Evolutionary conservation across 257 asterid species (phyloP), one percentile per base, ranked within the genome.

Genomic region (Anisodus acutangulus): DNA sequence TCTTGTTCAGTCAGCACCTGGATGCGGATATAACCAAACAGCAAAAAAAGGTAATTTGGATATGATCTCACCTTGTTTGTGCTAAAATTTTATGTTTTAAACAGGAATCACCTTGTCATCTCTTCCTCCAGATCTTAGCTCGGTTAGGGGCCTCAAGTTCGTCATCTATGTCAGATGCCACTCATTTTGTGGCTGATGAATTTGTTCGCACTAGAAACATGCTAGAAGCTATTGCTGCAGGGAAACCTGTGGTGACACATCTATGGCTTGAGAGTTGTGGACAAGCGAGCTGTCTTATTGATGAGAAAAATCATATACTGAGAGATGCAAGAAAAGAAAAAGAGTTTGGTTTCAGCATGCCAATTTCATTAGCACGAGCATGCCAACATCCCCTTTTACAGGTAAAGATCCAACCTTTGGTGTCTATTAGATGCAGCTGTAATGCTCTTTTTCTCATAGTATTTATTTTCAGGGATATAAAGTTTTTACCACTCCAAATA

Each of bases 181-280:
- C 99, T 16, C 99, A 97, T 86, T 97, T 97, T 83, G 91, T 96
- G 82, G 94, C 97, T 26, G 98, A 94, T 89, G 92, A 93, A 85
- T 96, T 96, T 92, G 94, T 92, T 69, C 97, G 99, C 78, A 96
- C 99, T 15, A 90, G 94, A 88, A 96, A 94, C 86, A 93, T 96
- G 97, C 88, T 96, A 82, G 99, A 96, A 91, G 98, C 98, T 82
- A 96, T 96, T 92, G 97, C 99, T 82, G 88, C 51, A 59, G 98
- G 98, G 62, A 96, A 94, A 88, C 94, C 99, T 51, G 95, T 94
- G 86, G 97, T 96, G 83, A 93, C 98, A 66, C 95, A 88, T 84
- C 86, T 90, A 67, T 96, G 99, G 99, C 94, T 96, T 60, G 94
- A 96, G 85, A 89, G 97, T 83, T 96, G 98, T 90, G 99, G 91